Base-by-base conservation (phyloP, 83 land plant species). In the Picea abies region DNA sequence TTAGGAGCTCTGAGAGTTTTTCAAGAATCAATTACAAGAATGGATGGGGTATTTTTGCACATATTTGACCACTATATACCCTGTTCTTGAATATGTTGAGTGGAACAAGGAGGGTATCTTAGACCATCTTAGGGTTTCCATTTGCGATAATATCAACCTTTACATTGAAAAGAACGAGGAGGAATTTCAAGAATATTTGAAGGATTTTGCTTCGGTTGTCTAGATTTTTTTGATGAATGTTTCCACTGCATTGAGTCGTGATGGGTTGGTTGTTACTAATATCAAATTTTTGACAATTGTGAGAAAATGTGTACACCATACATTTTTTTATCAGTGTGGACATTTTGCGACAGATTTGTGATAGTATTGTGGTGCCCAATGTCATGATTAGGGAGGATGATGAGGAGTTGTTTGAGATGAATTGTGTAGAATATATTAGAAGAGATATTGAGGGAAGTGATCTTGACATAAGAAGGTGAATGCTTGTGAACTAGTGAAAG, bases 381-480 rank as follows among this genome's bases (percentile, higher is more conserved):
- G 94, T 94, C 3, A 80, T 88, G 86, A 76, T 94, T 66, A 80
- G 96, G 63, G 97, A 91, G 14, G 99, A 96, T 70, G 99, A 98
- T 75, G 96, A 92, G 82, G 99, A 98, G 88, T 87, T 94, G 11
- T 98, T 98, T 83, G 98, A 96, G 80, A 91, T 92, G 94, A 94
- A 98, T 82, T 91, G 91, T 83, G 90, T 98, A 14, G 98, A 71
- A n/a, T n/a, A n/a, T n/a, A n/a, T n/a, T n/a, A n/a, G n/a, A n/a
- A n/a, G n/a, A n/a, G n/a, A n/a, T n/a, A 93, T 94, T 85, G 99
- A 98, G 71, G 99, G 98, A 17, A 98, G 97, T 89, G 98, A 98
- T 85, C 80, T 88, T 39, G 99, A 96, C 76, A 98, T 98, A 3
- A 87, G 97, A 82, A 91, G 99, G 85, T 87, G 97, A 62, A 94